Percentiles rank a stretch among this genome's conserved stretches.
Conservation (phyloP, 306 rosid genomes). For the Medicago lupulina region DNA sequence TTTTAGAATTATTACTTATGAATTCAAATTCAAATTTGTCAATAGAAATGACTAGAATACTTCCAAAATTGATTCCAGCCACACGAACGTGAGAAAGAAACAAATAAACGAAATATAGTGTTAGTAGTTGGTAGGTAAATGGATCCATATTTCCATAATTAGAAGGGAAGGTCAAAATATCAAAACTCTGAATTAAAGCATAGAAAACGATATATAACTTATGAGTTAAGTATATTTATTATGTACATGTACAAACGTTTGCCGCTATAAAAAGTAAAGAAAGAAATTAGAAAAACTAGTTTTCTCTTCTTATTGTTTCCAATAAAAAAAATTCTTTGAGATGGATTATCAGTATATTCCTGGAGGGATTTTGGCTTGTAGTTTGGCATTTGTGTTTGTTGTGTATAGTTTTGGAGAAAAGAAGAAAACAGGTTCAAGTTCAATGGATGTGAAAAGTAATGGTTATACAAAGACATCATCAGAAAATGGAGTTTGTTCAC, state of each 20-base stretch:
- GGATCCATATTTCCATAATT: conserved; percentile 3
- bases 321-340: not conserved
- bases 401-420: conserved; percentile 44
- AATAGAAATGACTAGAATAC: not conserved
- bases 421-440: conserved; percentile 53
- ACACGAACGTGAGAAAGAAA: not conserved
- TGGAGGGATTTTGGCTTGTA: conserved; percentile 54
- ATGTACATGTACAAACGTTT: conserved; percentile 3
- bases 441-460: conserved; percentile 34
- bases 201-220: conserved; percentile 30
- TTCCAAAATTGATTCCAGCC: not conserved
- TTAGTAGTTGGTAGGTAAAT: conserved; percentile 19
- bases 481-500: conserved; percentile 37
- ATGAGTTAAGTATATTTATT: conserved; percentile 26
- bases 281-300: not conserved
- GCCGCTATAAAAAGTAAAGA: conserved; percentile 32
- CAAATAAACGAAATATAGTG: not conserved
- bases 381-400: conserved; percentile 49
- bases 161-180: not conserved
- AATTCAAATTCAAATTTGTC: not conserved
- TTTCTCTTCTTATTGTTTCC: not conserved
- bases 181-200: not conserved
- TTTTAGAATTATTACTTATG: no score
- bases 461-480: conserved; percentile 40
- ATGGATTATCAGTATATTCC: conserved; percentile 58